Conservation (phyloP, 495 filamentous ascomycete species). For the Opeltia flavorubescens region DNA sequence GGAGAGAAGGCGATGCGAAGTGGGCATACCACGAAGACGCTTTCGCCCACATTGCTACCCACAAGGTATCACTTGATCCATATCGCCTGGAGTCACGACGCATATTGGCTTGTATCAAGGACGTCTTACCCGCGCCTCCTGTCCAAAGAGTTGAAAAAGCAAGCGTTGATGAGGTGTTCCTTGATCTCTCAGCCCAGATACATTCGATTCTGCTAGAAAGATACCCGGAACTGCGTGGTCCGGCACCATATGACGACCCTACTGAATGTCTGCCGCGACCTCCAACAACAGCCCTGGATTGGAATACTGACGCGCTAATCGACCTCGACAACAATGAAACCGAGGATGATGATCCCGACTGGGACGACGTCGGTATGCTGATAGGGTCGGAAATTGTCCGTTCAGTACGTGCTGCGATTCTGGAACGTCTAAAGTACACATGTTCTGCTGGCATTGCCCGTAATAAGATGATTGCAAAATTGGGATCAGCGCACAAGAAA, state of each 20-base stretch:
- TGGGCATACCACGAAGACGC: constrained; percentile 88
- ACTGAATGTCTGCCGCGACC: constrained; percentile 59
- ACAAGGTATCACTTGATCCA: constrained; percentile 88
- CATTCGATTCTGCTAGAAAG: constrained; percentile 60
- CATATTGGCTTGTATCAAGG: constrained; percentile 73
- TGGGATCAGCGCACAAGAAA: constrained; percentile 82
- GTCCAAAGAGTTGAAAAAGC: constrained; percentile 79
- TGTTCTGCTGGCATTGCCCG: constrained; percentile 77
- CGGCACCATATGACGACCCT: constrained; percentile 55
- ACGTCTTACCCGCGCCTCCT: constrained; percentile 41
- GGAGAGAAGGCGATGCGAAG: constrained; percentile 75
- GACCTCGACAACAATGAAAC: constrained; percentile 58
- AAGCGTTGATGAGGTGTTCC: constrained; percentile 79
- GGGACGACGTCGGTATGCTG: constrained; percentile 85
- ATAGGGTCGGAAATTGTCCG: constrained; percentile 81
- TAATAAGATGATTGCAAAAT: constrained; percentile 92
- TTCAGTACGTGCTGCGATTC: constrained; percentile 52
- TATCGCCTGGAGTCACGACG: constrained; percentile 75
- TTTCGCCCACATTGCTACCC: constrained; percentile 55
- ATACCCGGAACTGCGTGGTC: constrained; percentile 57
- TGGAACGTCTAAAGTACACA: constrained; percentile 62
- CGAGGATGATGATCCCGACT: constrained; percentile 75
- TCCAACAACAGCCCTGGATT: constrained; percentile 61
- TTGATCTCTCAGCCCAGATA: constrained; percentile 76
- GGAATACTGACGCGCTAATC: constrained; percentile 65